These are phyloP conservation scores for Lithospermum erythrorhizon DNA, from an alignment of 257 asterid genomes.

Conservation along the genomic window DNA sequence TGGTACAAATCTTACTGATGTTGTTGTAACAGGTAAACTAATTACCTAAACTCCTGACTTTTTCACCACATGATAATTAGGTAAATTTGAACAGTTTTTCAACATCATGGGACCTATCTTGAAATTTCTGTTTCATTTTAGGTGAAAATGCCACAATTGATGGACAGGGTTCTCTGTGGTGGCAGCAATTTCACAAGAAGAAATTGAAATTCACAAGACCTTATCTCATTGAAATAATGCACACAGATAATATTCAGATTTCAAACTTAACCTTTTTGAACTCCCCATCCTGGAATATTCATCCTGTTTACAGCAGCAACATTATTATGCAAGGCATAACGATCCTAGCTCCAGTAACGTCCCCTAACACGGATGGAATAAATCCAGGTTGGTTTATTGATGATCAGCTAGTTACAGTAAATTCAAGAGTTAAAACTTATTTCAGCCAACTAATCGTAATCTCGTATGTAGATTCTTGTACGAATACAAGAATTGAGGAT, in stretches of 20 bases:
- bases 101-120: no score
- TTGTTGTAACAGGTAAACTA: constrained; percentile 51
- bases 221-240: constrained; percentile 71
- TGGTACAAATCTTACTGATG: constrained; percentile 80
- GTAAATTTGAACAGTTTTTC: no score
- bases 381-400: not conserved
- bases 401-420: no score
- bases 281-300: constrained; percentile 87
- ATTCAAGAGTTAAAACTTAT: no score
- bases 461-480: constrained; percentile 60
- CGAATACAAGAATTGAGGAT: constrained; percentile 71
- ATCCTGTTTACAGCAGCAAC: constrained; percentile 85
- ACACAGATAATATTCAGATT: constrained; percentile 59
- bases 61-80: no score
- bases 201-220: constrained; percentile 78
- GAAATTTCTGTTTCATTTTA: constrained; percentile 11
- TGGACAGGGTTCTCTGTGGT: constrained; percentile 78
- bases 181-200: constrained; percentile 73
- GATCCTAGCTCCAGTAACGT: constrained; percentile 67
- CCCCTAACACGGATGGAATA: constrained; percentile 95
- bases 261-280: constrained; percentile 61
- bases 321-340: constrained; percentile 68
- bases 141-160: constrained; percentile 83
- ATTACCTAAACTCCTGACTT: no score
- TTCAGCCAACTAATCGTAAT: no score